Evolutionary conservation across 305 asterid species (phyloP).

Genomic region (Solanum hybrid): DNA sequence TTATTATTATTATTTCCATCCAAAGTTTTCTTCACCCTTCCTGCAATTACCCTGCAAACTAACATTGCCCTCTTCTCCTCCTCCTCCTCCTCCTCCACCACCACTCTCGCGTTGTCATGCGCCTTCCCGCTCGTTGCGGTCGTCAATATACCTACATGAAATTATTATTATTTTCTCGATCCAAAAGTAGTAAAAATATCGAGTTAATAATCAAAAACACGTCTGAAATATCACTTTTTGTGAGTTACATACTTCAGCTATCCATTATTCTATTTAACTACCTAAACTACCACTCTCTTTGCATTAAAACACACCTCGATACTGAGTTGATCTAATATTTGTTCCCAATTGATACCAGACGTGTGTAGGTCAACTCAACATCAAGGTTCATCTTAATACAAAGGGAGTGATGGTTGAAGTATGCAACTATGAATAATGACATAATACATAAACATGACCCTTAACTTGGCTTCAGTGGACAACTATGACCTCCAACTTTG

Average conservation of each 20-base stretch:
- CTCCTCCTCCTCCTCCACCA: conserved; percentile 31
- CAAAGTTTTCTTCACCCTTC: conserved; percentile 61
- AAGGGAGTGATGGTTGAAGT: not conserved
- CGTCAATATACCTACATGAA: conserved; percentile 44
- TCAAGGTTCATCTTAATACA: not conserved
- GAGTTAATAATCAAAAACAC: not conserved
- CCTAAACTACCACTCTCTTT: not conserved
- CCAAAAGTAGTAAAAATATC: not conserved
- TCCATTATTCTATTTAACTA: not conserved
- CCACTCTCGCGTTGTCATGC: conserved; percentile 42
- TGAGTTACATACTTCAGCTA: not conserved
- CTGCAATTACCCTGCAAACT: conserved; percentile 88
- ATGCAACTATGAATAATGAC: not conserved
- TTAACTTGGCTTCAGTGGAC: no score
- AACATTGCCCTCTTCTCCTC: conserved; percentile 71
- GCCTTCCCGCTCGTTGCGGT: conserved; percentile 80
- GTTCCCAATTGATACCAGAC: not conserved
- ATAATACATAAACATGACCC: no score
- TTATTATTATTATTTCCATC: conserved; percentile 20
- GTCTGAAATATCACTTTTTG: not conserved
- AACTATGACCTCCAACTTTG: no score
- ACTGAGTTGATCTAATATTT: not conserved
- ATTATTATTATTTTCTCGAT: not conserved
- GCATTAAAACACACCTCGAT: not conserved
- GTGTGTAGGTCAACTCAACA: not conserved